These are phyloP conservation scores for Sugiyamaella chiloensis DNA, from an alignment of 805 yeast species.

Conservation along the genomic window DNA sequence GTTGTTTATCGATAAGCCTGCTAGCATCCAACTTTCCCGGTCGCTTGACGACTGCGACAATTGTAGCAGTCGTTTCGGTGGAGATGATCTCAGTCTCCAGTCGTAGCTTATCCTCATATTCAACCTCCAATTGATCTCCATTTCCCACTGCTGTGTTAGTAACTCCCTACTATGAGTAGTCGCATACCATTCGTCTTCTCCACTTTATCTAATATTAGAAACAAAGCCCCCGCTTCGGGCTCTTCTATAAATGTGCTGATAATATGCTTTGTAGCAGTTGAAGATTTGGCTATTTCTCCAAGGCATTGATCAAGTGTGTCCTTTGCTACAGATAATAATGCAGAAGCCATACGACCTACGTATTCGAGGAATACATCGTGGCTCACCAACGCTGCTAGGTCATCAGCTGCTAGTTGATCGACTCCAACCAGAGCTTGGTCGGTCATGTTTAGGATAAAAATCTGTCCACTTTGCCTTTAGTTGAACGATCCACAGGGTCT, in stretches of 20 bases:
- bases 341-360: conserved; percentile 16
- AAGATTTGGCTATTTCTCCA: conserved; percentile 14
- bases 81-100: conserved; percentile 18
- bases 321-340: conserved; percentile 24
- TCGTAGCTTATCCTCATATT: not conserved
- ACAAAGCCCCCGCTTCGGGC: conserved; percentile 25
- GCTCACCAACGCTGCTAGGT: conserved; percentile 1
- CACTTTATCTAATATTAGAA: conserved; percentile 24
- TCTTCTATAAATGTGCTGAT: conserved; percentile 25
- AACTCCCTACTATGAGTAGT: too few species aligned
- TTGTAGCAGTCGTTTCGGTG: conserved; percentile 12
- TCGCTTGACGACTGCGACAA: conserved; percentile 28
- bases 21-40: conserved; percentile 17
- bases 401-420: not conserved
- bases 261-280: not conserved
- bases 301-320: conserved; percentile 23
- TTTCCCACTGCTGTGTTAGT: too few species aligned
- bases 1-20: conserved; percentile 26
- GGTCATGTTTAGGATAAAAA: too few species aligned
- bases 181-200: too few species aligned
- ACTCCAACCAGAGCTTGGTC: too few species aligned
- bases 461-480: too few species aligned
- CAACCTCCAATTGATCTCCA: conserved; percentile 9
- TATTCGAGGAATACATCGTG: conserved; percentile 14
- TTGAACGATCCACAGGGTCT: too few species aligned